Evolutionary conservation across 2,329 filamentous ascomycete species (phyloP), one percentile per base, ranked within the genome.

Genomic region (Fusarium algeriense): DNA sequence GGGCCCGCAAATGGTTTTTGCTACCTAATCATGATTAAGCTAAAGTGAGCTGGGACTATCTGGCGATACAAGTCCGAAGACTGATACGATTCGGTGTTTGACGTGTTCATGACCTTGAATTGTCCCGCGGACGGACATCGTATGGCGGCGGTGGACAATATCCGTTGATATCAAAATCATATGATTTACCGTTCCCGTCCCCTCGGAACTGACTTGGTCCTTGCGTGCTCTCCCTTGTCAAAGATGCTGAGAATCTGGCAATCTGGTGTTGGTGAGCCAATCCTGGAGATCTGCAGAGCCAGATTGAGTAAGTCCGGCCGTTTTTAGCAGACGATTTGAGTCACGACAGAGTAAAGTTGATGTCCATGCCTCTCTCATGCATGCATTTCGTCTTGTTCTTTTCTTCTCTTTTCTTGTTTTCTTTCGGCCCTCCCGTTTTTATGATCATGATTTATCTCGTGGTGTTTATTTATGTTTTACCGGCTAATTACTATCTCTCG

Each of bases 221-320:
- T 55, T 59, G 53, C 49, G 37, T 55, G 62, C 48, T 60, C 32
- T 50, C 43, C 67, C 62, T 64, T 49, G 57, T 52, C 41, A 58
- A 60, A 71, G 53, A 45, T 48, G 32, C 52, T 50, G 53, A 59
- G 62, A 68, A 64, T 56, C 49, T 68, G 35, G 37, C 61, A 67
- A 67, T 64, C 60, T 69, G 35, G 19, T 56, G 32, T 49, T 46
- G 46, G 55, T 61, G 41, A 49, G 58, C 72, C 73, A 73, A 71
- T 74, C 61, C 67, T 60, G 60, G 60, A 70, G 61, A 71, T 49
- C 72, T 70, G 60, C 64, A 64, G 48, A 45, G 37, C 56, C 60
- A 69, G 54, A 75, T 60, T 41, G 50, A 70, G 69, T 63, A 70
- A 70, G 52, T 56, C 54, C 19, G 40, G 28, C 60, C 54, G 38